Base-by-base conservation (phyloP, 345 rosid species). In the Salix udensis region DNA sequence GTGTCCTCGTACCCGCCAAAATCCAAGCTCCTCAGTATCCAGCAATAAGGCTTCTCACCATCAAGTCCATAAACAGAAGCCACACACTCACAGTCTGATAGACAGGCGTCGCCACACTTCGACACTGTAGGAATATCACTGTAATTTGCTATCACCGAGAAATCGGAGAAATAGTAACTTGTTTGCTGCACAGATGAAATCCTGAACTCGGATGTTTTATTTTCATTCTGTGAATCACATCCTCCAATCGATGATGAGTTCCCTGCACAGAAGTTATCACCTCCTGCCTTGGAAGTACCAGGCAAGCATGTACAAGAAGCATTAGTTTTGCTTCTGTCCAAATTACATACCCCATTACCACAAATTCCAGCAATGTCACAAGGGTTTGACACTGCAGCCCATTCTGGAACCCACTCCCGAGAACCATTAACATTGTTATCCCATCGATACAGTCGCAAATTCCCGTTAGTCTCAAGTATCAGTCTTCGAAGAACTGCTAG, bases 381-480 rank as follows among this genome's bases (percentile, higher is more conserved):
- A 0, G 98, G 97, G 36, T 95, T 95, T 48, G 97, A 91, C 10
- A 89, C 91, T 15, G 97, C 97, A 58, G 98, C 97, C 97, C 97
- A 91, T 40, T 93, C 94, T 2, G 97, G 80, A 0, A 93, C 92
- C 97, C 97, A 95, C 68, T 87, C 96, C 65, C 89, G 87, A 1
- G 96, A 89, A 2, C 94, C 96, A 52, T 92, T 94, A 34, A 90
- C 84, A 70, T 90, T 91, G 70, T 92, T 85, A 53, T 91, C 97
- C 95, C 95, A 95, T 77, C 92, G 81, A 77, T 95, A 95, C 60
- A 95, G 62, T 67, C 97, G 84, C 65, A 95, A 69, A 81, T 91
- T 95, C 40, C 97, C 97, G 75, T 93, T 90, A 26, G 80, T 80
- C 80, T 95, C 98, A 0, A 95, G 88, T 18, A 89, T 89, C 78